Percentiles rank a stretch among this genome's conserved stretches.
Evolutionary conservation across 768 basidiomycete genomes (phyloP).

Genomic region (Rhodotorula toruloides): DNA sequence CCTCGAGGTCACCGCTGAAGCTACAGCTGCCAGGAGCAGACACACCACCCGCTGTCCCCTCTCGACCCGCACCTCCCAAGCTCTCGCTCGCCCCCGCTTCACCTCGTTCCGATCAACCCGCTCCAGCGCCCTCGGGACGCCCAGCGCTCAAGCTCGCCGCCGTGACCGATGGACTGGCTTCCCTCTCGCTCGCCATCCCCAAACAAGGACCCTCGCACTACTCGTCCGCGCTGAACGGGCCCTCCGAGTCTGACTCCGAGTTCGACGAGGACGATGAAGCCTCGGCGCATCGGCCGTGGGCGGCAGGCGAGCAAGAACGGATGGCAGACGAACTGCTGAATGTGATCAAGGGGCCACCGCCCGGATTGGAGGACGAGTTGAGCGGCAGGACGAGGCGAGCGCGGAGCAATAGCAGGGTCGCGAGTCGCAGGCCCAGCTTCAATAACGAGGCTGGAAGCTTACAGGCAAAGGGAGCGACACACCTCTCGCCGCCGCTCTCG

Average conservation of each 20-base stretch:
- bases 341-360: slow-evolving; percentile 31
- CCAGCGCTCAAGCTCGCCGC: slow-evolving; percentile 27
- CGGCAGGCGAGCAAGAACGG: slow-evolving; percentile 27
- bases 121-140: neutral
- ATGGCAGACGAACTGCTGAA: slow-evolving; percentile 34
- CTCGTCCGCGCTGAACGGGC: slow-evolving; percentile 23
- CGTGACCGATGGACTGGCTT: neutral
- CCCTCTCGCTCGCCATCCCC: slow-evolving; percentile 30
- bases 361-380: slow-evolving; percentile 34
- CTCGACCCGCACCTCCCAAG: neutral
- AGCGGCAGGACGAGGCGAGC: slow-evolving; percentile 29
- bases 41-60: neutral
- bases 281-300: slow-evolving; percentile 23
- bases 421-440: slow-evolving; percentile 7
- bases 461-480: neutral
- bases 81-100: slow-evolving; percentile 7
- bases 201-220: slow-evolving; percentile 11
- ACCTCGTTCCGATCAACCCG: neutral
- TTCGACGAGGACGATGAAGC: slow-evolving; percentile 27
- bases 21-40: slow-evolving; percentile 22
- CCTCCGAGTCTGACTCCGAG: slow-evolving; percentile 29
- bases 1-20: slow-evolving; percentile 22
- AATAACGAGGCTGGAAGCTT: neutral
- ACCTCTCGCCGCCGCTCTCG: neutral
- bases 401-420: slow-evolving; percentile 24